Percentiles rank a stretch among this genome's conserved stretches.
Conservation (phyloP, 768 basidiomycete species). For the Lentinula guzmanii region DNA sequence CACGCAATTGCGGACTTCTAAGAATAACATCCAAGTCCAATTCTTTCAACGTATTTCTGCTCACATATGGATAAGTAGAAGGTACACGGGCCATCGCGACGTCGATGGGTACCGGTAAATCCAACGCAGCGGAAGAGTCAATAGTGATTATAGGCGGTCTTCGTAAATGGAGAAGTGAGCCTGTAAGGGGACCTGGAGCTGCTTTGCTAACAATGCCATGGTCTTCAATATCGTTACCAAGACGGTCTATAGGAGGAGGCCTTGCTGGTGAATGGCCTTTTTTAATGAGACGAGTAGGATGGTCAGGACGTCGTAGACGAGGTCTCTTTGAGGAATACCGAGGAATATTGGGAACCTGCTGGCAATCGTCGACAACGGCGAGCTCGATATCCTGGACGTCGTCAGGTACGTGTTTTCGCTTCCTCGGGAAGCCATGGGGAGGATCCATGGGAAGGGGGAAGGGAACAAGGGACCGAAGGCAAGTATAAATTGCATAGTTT, state of each 20-base stretch:
- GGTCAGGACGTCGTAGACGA: slow-evolving; percentile 3
- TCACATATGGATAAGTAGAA: slow-evolving; percentile 69
- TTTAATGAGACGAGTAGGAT: slow-evolving; percentile 16
- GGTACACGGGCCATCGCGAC: slow-evolving; percentile 54
- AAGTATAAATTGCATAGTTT: slow-evolving; percentile 14
- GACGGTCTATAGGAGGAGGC: slow-evolving; percentile 24
- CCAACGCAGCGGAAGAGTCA: slow-evolving; percentile 18
- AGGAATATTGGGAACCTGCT: slow-evolving; percentile 6
- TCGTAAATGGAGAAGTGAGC: slow-evolving; percentile 32
- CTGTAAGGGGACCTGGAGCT: slow-evolving; percentile 38
- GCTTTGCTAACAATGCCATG: slow-evolving; percentile 36
- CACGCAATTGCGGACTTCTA: slow-evolving; percentile 87
- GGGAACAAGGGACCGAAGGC: slow-evolving; percentile 13
- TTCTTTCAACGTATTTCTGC: slow-evolving; percentile 76
- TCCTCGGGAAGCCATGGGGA: slow-evolving; percentile 46
- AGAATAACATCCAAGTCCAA: slow-evolving; percentile 83
- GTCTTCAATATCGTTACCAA: slow-evolving; percentile 39
- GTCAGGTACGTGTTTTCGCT: slow-evolving; percentile 62
- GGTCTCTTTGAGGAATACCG: slow-evolving; percentile 4
- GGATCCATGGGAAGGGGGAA: slow-evolving; percentile 45
- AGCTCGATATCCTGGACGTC: slow-evolving; percentile 30
- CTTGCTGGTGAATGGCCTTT: slow-evolving; percentile 14
- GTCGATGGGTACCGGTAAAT: slow-evolving; percentile 31
- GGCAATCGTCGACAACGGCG: slow-evolving; percentile 28
- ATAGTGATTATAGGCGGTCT: slow-evolving; percentile 20